Evolutionary conservation across 371 early-diverging fungal species (phyloP).

Genomic region (Quaeritorhiza haematococci): DNA sequence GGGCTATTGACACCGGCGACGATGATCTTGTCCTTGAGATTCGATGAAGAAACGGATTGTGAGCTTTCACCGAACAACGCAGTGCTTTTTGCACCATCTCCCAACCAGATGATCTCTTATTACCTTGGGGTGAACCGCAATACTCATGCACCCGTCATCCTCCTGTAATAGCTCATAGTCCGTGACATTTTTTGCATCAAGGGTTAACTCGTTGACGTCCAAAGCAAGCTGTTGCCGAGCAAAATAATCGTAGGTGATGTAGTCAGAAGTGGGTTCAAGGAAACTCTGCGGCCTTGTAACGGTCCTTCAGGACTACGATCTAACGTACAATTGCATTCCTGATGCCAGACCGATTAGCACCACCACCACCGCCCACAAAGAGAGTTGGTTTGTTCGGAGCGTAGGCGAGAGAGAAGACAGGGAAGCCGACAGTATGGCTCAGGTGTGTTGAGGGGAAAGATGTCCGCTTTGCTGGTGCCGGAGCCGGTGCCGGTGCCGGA

Average conservation of each 20-base stretch:
- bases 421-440: too few species aligned
- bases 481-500: too few species aligned
- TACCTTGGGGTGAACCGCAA: slow-evolving; percentile 40
- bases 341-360: slow-evolving; percentile 36
- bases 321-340: slow-evolving; percentile 38
- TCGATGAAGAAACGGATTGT: background rate
- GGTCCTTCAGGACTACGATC: background rate
- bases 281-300: too few species aligned
- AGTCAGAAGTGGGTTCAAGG: too few species aligned
- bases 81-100: background rate
- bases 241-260: background rate
- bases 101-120: background rate
- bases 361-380: slow-evolving; percentile 38
- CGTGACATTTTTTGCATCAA: background rate
- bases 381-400: slow-evolving; percentile 26
- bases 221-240: slow-evolving; percentile 24
- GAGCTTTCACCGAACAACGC: background rate
- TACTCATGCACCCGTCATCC: slow-evolving; percentile 42
- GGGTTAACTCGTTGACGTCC: slow-evolving; percentile 18
- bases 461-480: too few species aligned
- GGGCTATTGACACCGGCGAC: slow-evolving; percentile 36
- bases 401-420: slow-evolving; percentile 33
- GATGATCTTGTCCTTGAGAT: slow-evolving; percentile 29
- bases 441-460: too few species aligned
- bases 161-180: slow-evolving; percentile 24